Evolutionary conservation across 257 asterid species (phyloP).

Genomic region (Gentiana dahurica): DNA sequence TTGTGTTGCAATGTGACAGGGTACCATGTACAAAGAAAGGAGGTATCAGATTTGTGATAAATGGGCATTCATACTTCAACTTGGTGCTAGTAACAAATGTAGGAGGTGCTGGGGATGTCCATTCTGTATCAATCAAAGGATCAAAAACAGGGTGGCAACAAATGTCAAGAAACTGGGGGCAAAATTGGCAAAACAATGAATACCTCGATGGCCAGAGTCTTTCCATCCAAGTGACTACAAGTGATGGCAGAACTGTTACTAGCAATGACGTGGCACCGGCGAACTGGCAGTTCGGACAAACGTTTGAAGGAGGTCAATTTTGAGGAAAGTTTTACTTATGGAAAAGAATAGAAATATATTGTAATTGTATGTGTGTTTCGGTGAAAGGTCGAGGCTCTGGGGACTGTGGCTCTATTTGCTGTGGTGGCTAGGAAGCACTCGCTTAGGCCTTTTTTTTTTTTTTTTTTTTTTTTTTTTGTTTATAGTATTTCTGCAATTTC

Average conservation of each 20-base stretch:
- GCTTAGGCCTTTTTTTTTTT: constrained; percentile 35
- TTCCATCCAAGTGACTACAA: constrained; percentile 67
- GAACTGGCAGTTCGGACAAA: constrained; percentile 81
- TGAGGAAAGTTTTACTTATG: constrained; percentile 8
- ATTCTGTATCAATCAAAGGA: constrained; percentile 65
- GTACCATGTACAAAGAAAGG: constrained; percentile 76
- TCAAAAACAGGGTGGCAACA: constrained; percentile 73
- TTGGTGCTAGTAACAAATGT: constrained; percentile 73
- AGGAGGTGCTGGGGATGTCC: constrained; percentile 87
- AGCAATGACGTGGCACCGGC: constrained; percentile 54
- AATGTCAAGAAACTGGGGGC: constrained; percentile 94
- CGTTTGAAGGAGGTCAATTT: constrained; percentile 65
- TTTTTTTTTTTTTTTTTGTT: too few species aligned
- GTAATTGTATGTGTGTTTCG: neutral
- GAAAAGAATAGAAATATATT: neutral
- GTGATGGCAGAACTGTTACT: constrained; percentile 65
- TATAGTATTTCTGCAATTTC: too few species aligned
- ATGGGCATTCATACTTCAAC: constrained; percentile 90
- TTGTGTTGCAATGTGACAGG: constrained; percentile 19
- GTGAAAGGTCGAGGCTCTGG: constrained; percentile 10
- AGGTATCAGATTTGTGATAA: constrained; percentile 73
- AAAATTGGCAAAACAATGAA: constrained; percentile 87
- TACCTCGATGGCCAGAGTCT: constrained; percentile 61
- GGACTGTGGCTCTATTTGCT: constrained; percentile 33
- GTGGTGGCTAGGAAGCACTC: constrained; percentile 78